These are phyloP conservation scores for Vaccinium macrocarpon DNA, from an alignment of 148 eudicot species.

Conservation along the genomic window DNA sequence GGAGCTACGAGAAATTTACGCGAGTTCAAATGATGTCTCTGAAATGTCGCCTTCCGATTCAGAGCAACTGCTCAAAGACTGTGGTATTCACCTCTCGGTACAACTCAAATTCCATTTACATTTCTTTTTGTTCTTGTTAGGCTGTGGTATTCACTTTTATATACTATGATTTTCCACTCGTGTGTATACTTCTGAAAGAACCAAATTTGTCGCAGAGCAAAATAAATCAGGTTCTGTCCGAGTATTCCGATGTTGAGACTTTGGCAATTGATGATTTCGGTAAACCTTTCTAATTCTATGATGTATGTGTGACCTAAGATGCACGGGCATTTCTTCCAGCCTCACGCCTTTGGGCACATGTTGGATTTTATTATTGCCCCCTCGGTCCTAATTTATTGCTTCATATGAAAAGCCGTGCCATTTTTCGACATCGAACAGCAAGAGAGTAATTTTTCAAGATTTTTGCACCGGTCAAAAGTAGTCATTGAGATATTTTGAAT, in stretches of 20 bases:
- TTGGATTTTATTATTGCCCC: not conserved
- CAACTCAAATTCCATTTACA: not conserved
- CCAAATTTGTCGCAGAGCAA: conserved; percentile 29
- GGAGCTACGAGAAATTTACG: conserved; percentile 36
- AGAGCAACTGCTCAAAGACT: conserved; percentile 36
- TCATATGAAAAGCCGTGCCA: too few species aligned
- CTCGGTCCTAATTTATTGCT: too few species aligned
- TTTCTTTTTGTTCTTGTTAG: too few species aligned
- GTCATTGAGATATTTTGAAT: too few species aligned
- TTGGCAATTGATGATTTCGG: conserved; percentile 47
- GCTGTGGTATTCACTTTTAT: too few species aligned
- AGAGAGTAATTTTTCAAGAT: too few species aligned
- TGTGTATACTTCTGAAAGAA: not conserved
- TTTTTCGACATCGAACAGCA: too few species aligned
- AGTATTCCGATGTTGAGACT: conserved; percentile 34
- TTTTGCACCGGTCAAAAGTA: too few species aligned
- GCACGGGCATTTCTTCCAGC: not conserved
- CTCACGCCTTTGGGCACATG: not conserved
- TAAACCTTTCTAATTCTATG: conserved; percentile 14
- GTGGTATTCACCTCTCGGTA: conserved; percentile 46
- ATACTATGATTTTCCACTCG: not conserved
- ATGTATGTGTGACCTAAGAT: not conserved
- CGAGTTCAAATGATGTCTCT: conserved; percentile 15
- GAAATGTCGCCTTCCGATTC: conserved; percentile 28
- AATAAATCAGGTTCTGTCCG: conserved; percentile 38